A percentile compares a stretch with the other conserved stretches of the same genome.
Evolutionary conservation across 176 grass and related monocot genomes (phyloP).

Genomic region (Aegilops longissima): DNA sequence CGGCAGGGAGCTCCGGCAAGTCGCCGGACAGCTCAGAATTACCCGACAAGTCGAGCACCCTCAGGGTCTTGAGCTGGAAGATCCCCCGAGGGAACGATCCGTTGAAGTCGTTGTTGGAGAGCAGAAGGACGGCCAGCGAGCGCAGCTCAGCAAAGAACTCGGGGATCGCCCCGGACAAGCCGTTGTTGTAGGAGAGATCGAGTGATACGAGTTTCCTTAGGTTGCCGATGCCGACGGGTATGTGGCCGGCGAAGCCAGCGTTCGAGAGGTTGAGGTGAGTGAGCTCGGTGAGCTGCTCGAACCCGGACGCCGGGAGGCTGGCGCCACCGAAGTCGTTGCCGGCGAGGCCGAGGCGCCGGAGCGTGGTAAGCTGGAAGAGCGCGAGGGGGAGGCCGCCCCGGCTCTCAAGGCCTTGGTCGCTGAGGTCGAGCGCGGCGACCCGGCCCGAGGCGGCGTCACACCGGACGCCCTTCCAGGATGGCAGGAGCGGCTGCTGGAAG

Average conservation of each 20-base stretch:
- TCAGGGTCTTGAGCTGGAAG: conserved; percentile 39
- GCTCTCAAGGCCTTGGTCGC: neutral
- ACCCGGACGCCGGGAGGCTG: conserved; percentile 23
- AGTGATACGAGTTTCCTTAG: conserved; percentile 44
- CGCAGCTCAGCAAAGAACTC: conserved; percentile 38
- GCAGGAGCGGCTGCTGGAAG: conserved; percentile 9
- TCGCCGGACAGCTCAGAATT: conserved; percentile 44
- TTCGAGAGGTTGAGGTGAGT: conserved; percentile 55
- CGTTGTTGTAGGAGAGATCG: conserved; percentile 42
- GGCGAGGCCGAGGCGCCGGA: conserved; percentile 27
- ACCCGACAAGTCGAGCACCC: conserved; percentile 38
- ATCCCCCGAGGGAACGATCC: conserved; percentile 34
- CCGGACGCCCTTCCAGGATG: conserved; percentile 37
- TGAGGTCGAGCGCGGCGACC: conserved; percentile 28
- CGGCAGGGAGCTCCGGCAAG: conserved; percentile 29
- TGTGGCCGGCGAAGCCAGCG: conserved; percentile 35
- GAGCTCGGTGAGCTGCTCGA: conserved; percentile 44
- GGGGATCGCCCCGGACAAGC: conserved; percentile 33
- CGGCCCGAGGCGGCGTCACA: conserved; percentile 17
- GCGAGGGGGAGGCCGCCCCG: neutral
- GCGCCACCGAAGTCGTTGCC: conserved; percentile 36
- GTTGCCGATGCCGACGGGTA: conserved; percentile 35
- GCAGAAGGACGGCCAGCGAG: conserved; percentile 25
- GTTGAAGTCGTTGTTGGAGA: conserved; percentile 40
- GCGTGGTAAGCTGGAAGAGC: conserved; percentile 17